Evolutionary conservation across 2,329 filamentous ascomycete genomes (phyloP).

Genomic region (Fusarium sp.): DNA sequence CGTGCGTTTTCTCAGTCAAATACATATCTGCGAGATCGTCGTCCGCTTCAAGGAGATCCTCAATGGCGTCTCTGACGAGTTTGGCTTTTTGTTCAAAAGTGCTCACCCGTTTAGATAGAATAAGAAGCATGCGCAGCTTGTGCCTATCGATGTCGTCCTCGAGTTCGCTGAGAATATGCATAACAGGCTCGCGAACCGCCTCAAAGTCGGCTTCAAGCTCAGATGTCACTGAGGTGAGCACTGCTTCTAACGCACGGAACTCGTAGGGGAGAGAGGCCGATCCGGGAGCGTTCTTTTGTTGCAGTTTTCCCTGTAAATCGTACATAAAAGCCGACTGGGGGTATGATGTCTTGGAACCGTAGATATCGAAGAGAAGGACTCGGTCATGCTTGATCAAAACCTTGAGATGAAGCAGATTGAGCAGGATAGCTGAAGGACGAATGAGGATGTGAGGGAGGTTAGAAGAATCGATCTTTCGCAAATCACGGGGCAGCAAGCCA

Average conservation of each 20-base stretch:
- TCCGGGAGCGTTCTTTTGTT: conserved; percentile 75
- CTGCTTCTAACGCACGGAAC: conserved; percentile 94
- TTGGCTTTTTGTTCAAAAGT: conserved; percentile 98
- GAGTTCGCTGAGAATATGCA: conserved; percentile 86
- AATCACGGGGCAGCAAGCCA: conserved; percentile 89
- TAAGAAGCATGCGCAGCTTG: conserved; percentile 89
- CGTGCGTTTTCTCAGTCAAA: conserved; percentile 85
- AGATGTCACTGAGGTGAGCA: conserved; percentile 91
- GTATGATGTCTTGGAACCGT: conserved; percentile 93
- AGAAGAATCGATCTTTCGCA: conserved; percentile 97
- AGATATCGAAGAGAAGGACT: conserved; percentile 95
- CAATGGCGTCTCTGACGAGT: conserved; percentile 92
- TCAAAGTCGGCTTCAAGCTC: conserved; percentile 96
- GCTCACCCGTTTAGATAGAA: conserved; percentile 94
- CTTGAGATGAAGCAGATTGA: conserved; percentile 95
- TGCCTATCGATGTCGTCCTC: conserved; percentile 98
- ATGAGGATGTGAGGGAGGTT: conserved; percentile 95
- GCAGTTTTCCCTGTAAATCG: conserved; percentile 91
- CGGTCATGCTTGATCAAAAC: conserved; percentile 96
- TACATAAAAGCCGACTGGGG: conserved; percentile 98
- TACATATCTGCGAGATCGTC: conserved; percentile 97
- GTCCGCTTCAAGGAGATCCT: conserved; percentile 94
- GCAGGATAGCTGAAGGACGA: conserved; percentile 89
- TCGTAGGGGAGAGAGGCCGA: conserved; percentile 86
- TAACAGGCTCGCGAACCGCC: conserved; percentile 90